These are phyloP conservation scores for Colletotrichum sidae DNA, from an alignment of 2,329 filamentous ascomycete genomes.

Conservation along the genomic window DNA sequence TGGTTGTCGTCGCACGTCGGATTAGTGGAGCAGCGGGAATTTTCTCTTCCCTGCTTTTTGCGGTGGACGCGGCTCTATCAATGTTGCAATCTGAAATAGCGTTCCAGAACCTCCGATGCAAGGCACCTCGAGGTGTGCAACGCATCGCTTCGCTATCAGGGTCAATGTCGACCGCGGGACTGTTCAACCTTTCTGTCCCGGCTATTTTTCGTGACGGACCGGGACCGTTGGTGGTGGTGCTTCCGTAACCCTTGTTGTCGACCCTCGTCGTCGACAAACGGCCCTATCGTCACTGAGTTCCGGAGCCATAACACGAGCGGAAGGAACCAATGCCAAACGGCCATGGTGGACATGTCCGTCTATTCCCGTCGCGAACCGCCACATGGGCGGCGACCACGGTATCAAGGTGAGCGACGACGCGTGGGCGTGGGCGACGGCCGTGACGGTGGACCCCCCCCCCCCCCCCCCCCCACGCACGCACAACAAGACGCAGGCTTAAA, in stretches of 20 bases:
- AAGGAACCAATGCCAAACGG: too few species aligned
- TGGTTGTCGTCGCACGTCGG: constrained; percentile 12
- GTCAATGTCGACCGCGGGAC: constrained; percentile 4
- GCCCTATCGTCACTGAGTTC: neutral
- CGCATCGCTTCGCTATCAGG: constrained; percentile 8
- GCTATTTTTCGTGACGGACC: constrained; percentile 37
- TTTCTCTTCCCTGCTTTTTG: constrained; percentile 18
- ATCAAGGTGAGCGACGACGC: neutral
- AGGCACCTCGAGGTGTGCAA: too few species aligned
- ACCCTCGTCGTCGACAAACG: neutral
- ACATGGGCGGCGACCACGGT: constrained; percentile 4
- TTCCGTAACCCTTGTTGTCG: constrained; percentile 7
- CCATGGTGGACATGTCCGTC: too few species aligned
- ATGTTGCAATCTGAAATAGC: constrained; percentile 5
- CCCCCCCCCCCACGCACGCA: too few species aligned
- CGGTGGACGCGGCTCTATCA: constrained; percentile 3
- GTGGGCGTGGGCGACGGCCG: neutral
- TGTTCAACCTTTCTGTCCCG: constrained; percentile 20
- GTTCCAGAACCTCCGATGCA: constrained; percentile 12
- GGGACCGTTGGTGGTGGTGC: constrained; percentile 5
- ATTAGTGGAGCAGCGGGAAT: constrained; percentile 18
- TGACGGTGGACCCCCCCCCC: constrained; percentile 23
- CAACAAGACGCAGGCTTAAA: too few species aligned
- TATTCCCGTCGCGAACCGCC: neutral
- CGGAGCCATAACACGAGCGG: too few species aligned